Evolutionary conservation across 2,329 filamentous ascomycete species (phyloP).

Genomic region (Colletotrichum incanum): DNA sequence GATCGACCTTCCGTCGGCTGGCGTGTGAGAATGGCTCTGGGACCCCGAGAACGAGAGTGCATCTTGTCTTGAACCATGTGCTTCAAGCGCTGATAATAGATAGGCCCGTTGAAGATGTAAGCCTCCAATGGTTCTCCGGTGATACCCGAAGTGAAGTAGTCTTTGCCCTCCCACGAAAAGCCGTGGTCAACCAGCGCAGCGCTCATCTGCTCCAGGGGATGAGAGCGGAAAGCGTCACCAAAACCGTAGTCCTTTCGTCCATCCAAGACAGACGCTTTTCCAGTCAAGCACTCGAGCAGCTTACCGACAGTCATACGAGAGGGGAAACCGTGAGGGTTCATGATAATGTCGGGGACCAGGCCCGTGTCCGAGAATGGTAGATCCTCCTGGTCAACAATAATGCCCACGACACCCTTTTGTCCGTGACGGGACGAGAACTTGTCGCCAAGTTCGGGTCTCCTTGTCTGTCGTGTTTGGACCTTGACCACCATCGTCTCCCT

Average conservation of each 20-base stretch:
- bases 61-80: conserved; percentile 99
- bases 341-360: conserved; percentile 98
- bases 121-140: conserved; percentile 94
- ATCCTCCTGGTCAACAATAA: conserved; percentile 96
- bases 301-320: conserved; percentile 99
- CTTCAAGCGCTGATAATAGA: conserved; percentile 99
- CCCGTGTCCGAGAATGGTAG: conserved; percentile 95
- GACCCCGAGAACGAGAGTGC: conserved; percentile 94
- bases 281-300: conserved; percentile 93
- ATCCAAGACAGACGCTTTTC: conserved; percentile 90
- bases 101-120: conserved; percentile 98
- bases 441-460: conserved; percentile 94
- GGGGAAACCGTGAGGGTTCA: conserved; percentile 99
- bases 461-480: conserved; percentile 95
- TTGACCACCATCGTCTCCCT: conserved; percentile 91
- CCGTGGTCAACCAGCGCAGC: conserved; percentile 87
- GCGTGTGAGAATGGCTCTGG: conserved; percentile 90
- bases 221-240: conserved; percentile 84
- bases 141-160: conserved; percentile 95
- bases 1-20: conserved; percentile 98
- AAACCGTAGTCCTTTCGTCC: conserved; percentile 91
- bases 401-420: conserved; percentile 97
- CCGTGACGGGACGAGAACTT: conserved; percentile 99
- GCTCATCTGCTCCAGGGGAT: conserved; percentile 91
- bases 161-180: conserved; percentile 97